phyloP scores from a whole-genome alignment of 768 basidiomycete species.

The Clitopilus passeckerianus region DNA sequence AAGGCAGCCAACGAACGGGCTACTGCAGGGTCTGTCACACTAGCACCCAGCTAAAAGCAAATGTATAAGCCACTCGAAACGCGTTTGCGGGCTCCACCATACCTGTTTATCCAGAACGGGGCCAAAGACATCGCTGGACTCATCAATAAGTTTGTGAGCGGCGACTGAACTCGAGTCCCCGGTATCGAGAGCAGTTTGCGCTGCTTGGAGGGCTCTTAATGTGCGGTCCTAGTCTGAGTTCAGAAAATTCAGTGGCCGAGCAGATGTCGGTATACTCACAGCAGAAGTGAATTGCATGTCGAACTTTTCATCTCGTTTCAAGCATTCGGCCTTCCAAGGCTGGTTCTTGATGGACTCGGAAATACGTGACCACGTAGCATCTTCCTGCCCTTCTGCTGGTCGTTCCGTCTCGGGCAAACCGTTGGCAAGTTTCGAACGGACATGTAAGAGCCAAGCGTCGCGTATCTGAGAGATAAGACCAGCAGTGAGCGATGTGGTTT shows the following conservation, averaged over 20 bases:
- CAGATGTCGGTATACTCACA: conserved; percentile 37
- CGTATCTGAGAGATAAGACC: conserved; percentile 53
- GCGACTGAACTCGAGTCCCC: conserved; percentile 35
- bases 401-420: conserved; percentile 50
- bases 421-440: conserved; percentile 58
- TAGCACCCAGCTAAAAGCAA: conserved; percentile 57
- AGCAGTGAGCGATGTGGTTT: conserved; percentile 49
- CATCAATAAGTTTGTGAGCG: conserved; percentile 61
- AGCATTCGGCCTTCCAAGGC: conserved; percentile 64
- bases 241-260: conserved; percentile 10
- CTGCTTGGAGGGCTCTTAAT: conserved; percentile 46
- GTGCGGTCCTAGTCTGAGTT: conserved; percentile 37
- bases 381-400: conserved; percentile 44
- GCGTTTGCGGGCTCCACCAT: conserved; percentile 8
- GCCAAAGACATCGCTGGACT: conserved; percentile 73
- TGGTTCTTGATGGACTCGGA: conserved; percentile 43
- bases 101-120: conserved; percentile 73
- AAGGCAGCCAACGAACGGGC: conserved; percentile 76
- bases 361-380: conserved; percentile 51
- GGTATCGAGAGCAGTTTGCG: conserved; percentile 35
- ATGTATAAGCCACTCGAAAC: conserved; percentile 1
- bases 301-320: conserved; percentile 87
- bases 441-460: conserved; percentile 63
- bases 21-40: conserved; percentile 82
- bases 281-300: conserved; percentile 82